phyloP scores from a whole-genome alignment of 306 rosid genomes.

The Castanopsis chinensis region DNA sequence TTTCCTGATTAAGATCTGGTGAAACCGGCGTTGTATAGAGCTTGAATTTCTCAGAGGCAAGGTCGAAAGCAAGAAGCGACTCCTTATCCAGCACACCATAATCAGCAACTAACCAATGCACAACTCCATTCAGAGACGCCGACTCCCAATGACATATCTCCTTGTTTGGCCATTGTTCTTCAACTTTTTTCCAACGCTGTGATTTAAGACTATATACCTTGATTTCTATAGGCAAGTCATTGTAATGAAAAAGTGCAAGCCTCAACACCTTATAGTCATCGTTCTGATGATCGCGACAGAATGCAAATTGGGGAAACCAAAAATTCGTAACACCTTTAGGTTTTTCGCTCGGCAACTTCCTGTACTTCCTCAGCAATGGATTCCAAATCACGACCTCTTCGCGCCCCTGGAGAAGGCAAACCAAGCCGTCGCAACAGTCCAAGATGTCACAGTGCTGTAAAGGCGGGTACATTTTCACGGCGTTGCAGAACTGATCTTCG shows the following conservation, averaged over 20 bases:
- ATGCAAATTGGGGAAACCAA: neutral
- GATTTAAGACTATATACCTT: neutral
- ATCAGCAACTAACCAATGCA: neutral
- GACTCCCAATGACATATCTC: neutral
- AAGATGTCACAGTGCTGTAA: neutral
- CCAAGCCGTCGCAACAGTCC: neutral
- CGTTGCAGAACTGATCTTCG: too few species aligned
- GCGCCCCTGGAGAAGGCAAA: neutral
- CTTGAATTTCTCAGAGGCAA: neutral
- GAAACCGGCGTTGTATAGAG: neutral
- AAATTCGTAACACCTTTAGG: too few species aligned
- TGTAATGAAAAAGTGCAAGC: neutral
- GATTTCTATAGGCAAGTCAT: neutral
- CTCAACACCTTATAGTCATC: neutral
- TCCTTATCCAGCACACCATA: neutral
- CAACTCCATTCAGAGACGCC: neutral
- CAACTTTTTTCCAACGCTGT: neutral
- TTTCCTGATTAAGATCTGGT: neutral
- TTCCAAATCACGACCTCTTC: neutral
- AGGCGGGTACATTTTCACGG: too few species aligned
- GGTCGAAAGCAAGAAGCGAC: neutral
- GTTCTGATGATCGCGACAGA: neutral
- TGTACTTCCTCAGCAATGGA: neutral
- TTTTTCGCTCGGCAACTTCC: neutral
- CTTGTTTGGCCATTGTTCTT: neutral